Evolutionary conservation across 257 asterid species (phyloP).

Genomic region (Solanum corneliomulleri): DNA sequence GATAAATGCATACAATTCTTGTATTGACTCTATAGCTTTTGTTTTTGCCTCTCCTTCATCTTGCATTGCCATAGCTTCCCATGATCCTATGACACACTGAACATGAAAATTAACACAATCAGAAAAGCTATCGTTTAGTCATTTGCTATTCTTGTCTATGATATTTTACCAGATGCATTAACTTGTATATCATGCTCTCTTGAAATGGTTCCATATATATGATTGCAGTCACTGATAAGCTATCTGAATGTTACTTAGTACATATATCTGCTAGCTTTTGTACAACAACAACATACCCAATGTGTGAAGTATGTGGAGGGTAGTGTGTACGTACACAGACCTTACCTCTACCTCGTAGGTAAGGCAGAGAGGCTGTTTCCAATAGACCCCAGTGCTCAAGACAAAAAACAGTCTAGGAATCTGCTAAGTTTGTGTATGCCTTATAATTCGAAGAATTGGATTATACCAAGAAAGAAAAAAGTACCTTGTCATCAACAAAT

Average conservation of each 20-base stretch:
- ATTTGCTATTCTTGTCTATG: not conserved
- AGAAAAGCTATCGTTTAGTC: not conserved
- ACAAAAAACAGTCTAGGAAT: not conserved
- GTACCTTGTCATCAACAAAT: slow-evolving; percentile 39
- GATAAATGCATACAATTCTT: slow-evolving; percentile 4
- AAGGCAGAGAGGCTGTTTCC: not conserved
- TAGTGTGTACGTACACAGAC: not conserved
- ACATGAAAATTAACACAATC: not conserved
- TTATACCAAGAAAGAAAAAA: not conserved
- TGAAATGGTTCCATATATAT: not conserved
- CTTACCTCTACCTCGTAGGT: not conserved
- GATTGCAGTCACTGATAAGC: not conserved
- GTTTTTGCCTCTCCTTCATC: slow-evolving; percentile 20
- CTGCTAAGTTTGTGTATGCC: not conserved
- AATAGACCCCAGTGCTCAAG: not conserved
- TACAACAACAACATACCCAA: not conserved
- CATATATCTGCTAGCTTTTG: not conserved
- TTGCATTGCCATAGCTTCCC: slow-evolving; percentile 22
- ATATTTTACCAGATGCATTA: not conserved
- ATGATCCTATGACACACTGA: slow-evolving; percentile 17
- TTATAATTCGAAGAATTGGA: not conserved
- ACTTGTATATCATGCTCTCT: not conserved
- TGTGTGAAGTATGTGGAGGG: not conserved
- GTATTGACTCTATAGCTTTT: slow-evolving; percentile 17
- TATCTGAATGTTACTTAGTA: not conserved